phyloP scores from a whole-genome alignment of 495 filamentous ascomycete genomes.

The Aspergillus wentii region DNA sequence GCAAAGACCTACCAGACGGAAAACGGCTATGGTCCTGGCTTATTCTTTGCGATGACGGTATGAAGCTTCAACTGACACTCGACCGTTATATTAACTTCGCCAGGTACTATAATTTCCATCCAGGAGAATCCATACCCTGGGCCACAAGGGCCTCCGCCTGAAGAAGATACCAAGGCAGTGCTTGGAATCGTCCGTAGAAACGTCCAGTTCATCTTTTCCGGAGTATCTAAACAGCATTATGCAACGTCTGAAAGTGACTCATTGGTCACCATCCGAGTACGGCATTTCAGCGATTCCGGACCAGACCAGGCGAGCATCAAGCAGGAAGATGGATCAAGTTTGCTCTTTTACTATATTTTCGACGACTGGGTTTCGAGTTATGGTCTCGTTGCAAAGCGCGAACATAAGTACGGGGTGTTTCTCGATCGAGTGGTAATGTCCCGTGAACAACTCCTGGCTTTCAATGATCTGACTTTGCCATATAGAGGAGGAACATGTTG shows the following conservation, averaged over 20 bases:
- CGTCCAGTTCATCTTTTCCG: slow-evolving; percentile 63
- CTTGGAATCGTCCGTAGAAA: slow-evolving; percentile 61
- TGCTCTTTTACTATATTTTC: slow-evolving; percentile 83
- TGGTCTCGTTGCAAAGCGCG: slow-evolving; percentile 53
- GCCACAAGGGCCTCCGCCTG: slow-evolving; percentile 17
- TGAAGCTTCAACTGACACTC: slow-evolving; percentile 3
- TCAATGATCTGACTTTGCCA: slow-evolving; percentile 1
- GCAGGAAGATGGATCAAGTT: slow-evolving; percentile 61
- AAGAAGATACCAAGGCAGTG: slow-evolving; percentile 29
- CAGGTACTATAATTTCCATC: slow-evolving; percentile 70
- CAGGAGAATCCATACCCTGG: slow-evolving; percentile 63
- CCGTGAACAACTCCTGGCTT: neutral
- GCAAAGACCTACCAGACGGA: slow-evolving; percentile 53
- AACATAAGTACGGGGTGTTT: slow-evolving; percentile 55
- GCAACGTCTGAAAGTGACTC: slow-evolving; percentile 39
- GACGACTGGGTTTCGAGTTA: slow-evolving; percentile 79
- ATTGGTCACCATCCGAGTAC: slow-evolving; percentile 47
- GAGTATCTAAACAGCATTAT: slow-evolving; percentile 53
- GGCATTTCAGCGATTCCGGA: slow-evolving; percentile 27
- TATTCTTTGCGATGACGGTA: slow-evolving; percentile 75
- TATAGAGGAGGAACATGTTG: slow-evolving; percentile 55
- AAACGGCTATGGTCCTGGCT: slow-evolving; percentile 74
- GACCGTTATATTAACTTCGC: slow-evolving; percentile 2
- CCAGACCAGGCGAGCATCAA: slow-evolving; percentile 35
- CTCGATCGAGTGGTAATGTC: slow-evolving; percentile 51